These are phyloP conservation scores for Ceratobasidium theobromae DNA, from an alignment of 1,284 basidiomycete species.

Conservation along the genomic window DNA sequence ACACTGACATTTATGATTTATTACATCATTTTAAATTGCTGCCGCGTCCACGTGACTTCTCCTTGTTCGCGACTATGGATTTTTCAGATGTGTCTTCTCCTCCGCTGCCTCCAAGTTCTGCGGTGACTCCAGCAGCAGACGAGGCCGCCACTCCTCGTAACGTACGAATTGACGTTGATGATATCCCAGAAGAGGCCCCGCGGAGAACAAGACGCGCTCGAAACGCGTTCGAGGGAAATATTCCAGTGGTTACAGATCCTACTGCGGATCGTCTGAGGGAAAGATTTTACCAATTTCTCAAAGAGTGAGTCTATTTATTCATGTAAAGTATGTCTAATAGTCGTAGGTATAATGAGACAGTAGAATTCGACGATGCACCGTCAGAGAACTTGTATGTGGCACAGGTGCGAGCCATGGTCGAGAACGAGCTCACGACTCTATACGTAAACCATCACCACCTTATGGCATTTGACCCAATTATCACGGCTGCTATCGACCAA, in stretches of 20 bases:
- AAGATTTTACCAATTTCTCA: conserved; percentile 25
- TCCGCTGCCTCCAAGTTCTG: not conserved
- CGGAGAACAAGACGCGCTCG: conserved; percentile 3
- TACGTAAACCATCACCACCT: conserved; percentile 96
- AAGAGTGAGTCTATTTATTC: conserved; percentile 6
- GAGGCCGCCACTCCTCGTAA: not conserved
- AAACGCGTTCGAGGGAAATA: conserved; percentile 30
- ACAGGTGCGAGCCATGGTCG: conserved; percentile 90
- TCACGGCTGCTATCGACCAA: conserved; percentile 88
- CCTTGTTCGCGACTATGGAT: conserved; percentile 27
- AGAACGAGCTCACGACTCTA: conserved; percentile 90
- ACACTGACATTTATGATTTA: too few species aligned
- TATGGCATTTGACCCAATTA: conserved; percentile 84
- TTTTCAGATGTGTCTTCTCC: conserved; percentile 10
- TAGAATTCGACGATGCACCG: conserved; percentile 47
- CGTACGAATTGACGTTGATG: not conserved
- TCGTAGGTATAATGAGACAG: conserved; percentile 33
- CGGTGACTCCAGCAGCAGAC: conserved; percentile 8
- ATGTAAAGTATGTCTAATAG: not conserved
- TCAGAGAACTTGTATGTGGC: conserved; percentile 77
- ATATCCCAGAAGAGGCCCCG: not conserved
- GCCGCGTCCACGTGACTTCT: too few species aligned
- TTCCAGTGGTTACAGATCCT: conserved; percentile 17
- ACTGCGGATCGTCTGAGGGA: conserved; percentile 14
- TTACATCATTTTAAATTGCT: too few species aligned